Percentiles rank a stretch among this genome's conserved stretches.
These are phyloP conservation scores for Aspergillus clavatus DNA, from an alignment of 2,329 filamentous ascomycete species.

Conservation along the genomic window DNA sequence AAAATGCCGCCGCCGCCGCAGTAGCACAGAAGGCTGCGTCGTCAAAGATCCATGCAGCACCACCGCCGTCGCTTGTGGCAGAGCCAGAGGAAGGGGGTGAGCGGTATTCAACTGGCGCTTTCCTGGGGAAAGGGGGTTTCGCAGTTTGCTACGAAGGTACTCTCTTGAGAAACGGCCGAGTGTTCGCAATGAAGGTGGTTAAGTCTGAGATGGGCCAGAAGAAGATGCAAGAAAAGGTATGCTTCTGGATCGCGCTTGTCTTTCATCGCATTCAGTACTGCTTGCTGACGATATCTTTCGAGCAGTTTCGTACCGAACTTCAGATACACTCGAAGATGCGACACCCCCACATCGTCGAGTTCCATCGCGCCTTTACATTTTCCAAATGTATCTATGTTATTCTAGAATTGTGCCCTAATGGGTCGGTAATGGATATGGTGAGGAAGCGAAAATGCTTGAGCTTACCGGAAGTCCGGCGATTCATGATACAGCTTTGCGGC, in stretches of 20 bases:
- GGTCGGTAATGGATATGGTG: slow-evolving; percentile 96
- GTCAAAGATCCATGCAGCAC: slow-evolving; percentile 43
- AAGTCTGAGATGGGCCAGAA: slow-evolving; percentile 47
- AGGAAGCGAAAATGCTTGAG: slow-evolving; percentile 86
- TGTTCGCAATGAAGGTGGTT: slow-evolving; percentile 49
- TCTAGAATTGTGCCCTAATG: slow-evolving; percentile 89
- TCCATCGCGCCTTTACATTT: slow-evolving; percentile 89
- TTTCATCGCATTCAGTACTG: background rate
- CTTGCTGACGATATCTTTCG: slow-evolving; percentile 8
- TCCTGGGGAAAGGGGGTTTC: slow-evolving; percentile 49
- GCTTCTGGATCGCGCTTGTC: background rate
- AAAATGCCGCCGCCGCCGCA: slow-evolving; percentile 27
- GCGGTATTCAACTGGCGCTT: slow-evolving; percentile 43
- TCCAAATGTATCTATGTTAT: slow-evolving; percentile 87
- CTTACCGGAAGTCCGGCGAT: slow-evolving; percentile 88
- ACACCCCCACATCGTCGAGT: slow-evolving; percentile 92
- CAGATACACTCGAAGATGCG: slow-evolving; percentile 98
- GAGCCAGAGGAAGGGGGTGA: slow-evolving; percentile 45
- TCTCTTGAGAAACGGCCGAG: slow-evolving; percentile 38
- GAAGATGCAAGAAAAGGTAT: slow-evolving; percentile 50
- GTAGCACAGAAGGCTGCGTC: slow-evolving; percentile 30
- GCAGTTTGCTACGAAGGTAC: slow-evolving; percentile 48
- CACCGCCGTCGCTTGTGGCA: slow-evolving; percentile 41
- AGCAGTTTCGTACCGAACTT: slow-evolving; percentile 70
- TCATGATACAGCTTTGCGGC: slow-evolving; percentile 89